These are phyloP conservation scores for Stromatinia cepivora DNA, from an alignment of 2,329 filamentous ascomycete species.

Conservation along the genomic window DNA sequence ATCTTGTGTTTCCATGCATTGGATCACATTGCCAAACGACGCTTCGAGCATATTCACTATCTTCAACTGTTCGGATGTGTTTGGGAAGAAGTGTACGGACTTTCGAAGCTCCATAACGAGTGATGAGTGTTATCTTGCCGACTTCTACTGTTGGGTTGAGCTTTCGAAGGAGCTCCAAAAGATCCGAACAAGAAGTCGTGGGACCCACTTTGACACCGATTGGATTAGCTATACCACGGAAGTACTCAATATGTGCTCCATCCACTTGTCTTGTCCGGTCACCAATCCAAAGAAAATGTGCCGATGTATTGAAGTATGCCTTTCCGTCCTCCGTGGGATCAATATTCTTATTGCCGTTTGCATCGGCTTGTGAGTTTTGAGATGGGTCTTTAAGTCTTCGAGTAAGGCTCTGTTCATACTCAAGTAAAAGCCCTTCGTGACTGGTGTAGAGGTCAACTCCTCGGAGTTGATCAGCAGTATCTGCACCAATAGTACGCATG, in stretches of 20 bases:
- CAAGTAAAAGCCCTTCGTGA: conserved; percentile 89
- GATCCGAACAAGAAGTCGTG: conserved; percentile 72
- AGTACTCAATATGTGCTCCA: conserved; percentile 94
- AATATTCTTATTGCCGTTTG: background rate
- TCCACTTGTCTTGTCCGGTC: conserved; percentile 93
- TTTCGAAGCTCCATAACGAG: conserved; percentile 81
- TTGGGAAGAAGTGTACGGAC: conserved; percentile 73
- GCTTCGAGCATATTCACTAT: conserved; percentile 62
- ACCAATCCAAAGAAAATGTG: conserved; percentile 97
- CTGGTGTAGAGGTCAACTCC: conserved; percentile 95
- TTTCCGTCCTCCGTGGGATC: conserved; percentile 35
- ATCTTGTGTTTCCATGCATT: conserved; percentile 85
- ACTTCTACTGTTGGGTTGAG: conserved; percentile 81
- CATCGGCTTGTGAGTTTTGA: background rate
- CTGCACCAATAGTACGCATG: conserved; percentile 90
- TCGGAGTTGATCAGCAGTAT: conserved; percentile 78
- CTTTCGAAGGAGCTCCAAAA: conserved; percentile 76
- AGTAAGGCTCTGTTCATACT: conserved; percentile 90
- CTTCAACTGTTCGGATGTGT: conserved; percentile 87
- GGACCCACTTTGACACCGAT: conserved; percentile 97
- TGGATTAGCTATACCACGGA: conserved; percentile 92
- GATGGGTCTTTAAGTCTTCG: conserved; percentile 67
- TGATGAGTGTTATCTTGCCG: conserved; percentile 95
- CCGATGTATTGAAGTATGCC: conserved; percentile 89
- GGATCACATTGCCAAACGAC: conserved; percentile 99